These are phyloP conservation scores for Aureobasidium sp. DNA, from an alignment of 2,329 filamentous ascomycete species.

Conservation along the genomic window DNA sequence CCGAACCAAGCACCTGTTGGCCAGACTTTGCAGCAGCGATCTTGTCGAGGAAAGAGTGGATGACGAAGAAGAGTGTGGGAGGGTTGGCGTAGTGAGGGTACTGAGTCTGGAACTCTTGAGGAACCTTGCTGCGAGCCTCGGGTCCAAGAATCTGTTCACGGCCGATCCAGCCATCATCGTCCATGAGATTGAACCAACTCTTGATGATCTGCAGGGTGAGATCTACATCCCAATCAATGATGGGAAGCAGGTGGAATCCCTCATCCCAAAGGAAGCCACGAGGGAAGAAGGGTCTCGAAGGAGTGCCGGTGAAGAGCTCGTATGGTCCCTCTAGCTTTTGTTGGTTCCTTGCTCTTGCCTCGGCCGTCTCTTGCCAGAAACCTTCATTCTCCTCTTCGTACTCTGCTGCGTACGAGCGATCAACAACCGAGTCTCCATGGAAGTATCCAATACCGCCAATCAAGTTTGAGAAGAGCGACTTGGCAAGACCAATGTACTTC, in stretches of 20 bases:
- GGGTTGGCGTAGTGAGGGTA: slow-evolving; percentile 98
- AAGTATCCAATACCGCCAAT: slow-evolving; percentile 95
- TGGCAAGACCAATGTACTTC: slow-evolving; percentile 72
- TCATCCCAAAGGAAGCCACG: slow-evolving; percentile 97
- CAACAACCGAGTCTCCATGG: slow-evolving; percentile 78
- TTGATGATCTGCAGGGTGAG: slow-evolving; percentile 79
- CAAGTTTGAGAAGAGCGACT: slow-evolving; percentile 89
- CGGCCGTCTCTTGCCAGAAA: slow-evolving; percentile 88
- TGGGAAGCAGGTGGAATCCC: slow-evolving; percentile 86
- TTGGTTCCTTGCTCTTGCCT: slow-evolving; percentile 62
- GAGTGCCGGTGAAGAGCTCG: slow-evolving; percentile 85
- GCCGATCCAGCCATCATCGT: slow-evolving; percentile 95
- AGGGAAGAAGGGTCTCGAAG: slow-evolving; percentile 92
- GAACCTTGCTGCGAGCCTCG: slow-evolving; percentile 93
- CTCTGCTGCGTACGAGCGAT: slow-evolving; percentile 83
- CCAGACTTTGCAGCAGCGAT: slow-evolving; percentile 15
- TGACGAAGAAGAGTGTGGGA: slow-evolving; percentile 83
- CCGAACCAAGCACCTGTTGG: slow-evolving; percentile 28
- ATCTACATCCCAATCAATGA: slow-evolving; percentile 91
- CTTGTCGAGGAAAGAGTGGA: slow-evolving; percentile 78
- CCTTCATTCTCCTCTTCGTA: slow-evolving; percentile 94
- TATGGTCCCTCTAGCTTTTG: slow-evolving; percentile 72
- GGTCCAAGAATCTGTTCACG: slow-evolving; percentile 89
- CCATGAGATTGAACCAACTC: slow-evolving; percentile 95
- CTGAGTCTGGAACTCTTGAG: slow-evolving; percentile 84